Evolutionary conservation across 2,329 filamentous ascomycete genomes (phyloP).

Genomic region (Talaromyces sp.): DNA sequence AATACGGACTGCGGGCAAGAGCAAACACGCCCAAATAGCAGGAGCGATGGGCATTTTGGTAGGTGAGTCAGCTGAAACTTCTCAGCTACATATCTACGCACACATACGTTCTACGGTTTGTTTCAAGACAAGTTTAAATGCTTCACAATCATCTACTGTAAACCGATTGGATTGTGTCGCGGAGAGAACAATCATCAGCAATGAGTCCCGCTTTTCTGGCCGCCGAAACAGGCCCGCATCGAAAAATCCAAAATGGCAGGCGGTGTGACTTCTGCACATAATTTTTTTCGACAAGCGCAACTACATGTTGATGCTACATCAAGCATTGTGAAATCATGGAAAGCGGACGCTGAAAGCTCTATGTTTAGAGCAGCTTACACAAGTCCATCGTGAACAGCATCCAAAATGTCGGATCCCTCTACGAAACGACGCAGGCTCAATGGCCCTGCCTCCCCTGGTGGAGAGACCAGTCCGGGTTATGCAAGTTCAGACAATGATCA

Average conservation of each 20-base stretch:
- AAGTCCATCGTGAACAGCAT: neutral
- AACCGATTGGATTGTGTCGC: neutral
- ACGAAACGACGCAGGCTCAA: slow-evolving; percentile 16
- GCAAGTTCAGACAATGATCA: slow-evolving; percentile 1
- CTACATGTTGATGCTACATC: neutral
- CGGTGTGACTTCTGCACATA: slow-evolving; percentile 8
- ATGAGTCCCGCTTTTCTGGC: neutral
- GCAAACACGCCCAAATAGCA: neutral
- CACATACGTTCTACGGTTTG: neutral
- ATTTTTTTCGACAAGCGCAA: neutral
- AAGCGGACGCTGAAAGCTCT: neutral
- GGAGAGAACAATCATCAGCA: neutral
- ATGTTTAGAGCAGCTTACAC: neutral
- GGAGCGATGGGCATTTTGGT: neutral
- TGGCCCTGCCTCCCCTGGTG: slow-evolving; percentile 2
- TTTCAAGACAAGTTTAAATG: neutral
- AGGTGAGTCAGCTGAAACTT: neutral
- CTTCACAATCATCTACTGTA: neutral
- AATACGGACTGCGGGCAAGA: neutral
- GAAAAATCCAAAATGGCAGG: neutral
- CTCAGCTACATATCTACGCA: neutral
- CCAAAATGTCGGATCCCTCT: slow-evolving; percentile 12
- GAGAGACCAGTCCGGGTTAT: neutral
- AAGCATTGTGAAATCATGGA: neutral
- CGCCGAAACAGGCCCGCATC: slow-evolving; percentile 2